These are phyloP conservation scores for Papilionanthe hybrid DNA, from an alignment of 116 monocot species.

Conservation along the genomic window DNA sequence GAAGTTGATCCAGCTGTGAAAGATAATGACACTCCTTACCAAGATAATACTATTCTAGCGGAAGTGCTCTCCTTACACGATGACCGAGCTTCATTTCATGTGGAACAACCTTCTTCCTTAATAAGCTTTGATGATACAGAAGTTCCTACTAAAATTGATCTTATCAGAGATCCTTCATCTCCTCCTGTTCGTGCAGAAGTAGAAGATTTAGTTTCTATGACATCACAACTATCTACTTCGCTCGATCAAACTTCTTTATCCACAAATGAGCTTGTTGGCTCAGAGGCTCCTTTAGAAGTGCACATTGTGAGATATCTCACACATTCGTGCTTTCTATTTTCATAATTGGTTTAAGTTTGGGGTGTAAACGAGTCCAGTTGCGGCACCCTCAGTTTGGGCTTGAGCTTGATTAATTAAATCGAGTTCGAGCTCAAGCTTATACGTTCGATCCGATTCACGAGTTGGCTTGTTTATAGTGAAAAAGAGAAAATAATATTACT, in stretches of 20 bases:
- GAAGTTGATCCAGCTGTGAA: conserved; percentile 32
- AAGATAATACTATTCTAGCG: conserved; percentile 45
- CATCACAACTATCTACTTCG: conserved; percentile 32
- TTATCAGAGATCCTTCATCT: conserved; percentile 68
- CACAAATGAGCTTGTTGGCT: conserved; percentile 47
- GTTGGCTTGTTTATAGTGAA: no score
- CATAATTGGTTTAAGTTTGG: neutral
- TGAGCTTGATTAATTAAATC: no score
- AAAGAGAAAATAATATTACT: no score
- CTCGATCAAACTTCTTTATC: conserved; percentile 29
- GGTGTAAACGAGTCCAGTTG: no score
- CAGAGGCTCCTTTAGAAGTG: conserved; percentile 76
- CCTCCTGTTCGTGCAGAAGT: conserved; percentile 86
- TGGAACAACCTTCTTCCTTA: conserved; percentile 36
- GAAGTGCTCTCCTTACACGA: conserved; percentile 72
- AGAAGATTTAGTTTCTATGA: conserved; percentile 40
- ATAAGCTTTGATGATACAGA: conserved; percentile 24
- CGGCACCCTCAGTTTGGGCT: no score
- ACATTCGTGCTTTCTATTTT: conserved; percentile 6
- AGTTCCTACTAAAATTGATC: conserved; percentile 39
- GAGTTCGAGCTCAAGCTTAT: no score
- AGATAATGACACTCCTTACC: conserved; percentile 22
- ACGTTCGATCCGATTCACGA: no score
- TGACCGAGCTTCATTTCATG: conserved; percentile 27
- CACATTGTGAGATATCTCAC: conserved; percentile 54